Evolutionary conservation across 768 basidiomycete genomes (phyloP).

Genomic region (Sporobolomyces phaffii): DNA sequence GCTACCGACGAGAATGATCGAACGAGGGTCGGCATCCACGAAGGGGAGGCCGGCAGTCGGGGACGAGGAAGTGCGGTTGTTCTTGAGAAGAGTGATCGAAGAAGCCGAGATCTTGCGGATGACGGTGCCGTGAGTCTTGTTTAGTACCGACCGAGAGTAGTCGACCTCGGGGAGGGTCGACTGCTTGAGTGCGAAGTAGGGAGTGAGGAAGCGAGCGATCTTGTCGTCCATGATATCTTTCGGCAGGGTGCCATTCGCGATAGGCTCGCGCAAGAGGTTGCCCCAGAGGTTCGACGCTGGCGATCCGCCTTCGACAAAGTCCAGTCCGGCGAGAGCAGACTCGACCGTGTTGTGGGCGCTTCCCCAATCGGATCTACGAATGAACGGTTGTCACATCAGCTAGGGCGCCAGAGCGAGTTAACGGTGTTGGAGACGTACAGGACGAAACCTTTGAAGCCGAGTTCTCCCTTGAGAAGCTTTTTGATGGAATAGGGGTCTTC

Average conservation of each 20-base stretch:
- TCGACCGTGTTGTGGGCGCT: neutral
- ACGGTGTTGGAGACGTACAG: neutral
- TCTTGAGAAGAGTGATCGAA: slow-evolving; percentile 35
- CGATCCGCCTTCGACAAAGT: neutral
- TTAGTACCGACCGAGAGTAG: neutral
- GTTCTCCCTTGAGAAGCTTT: slow-evolving; percentile 67
- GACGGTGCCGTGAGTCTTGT: neutral
- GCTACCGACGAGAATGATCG: slow-evolving; percentile 24
- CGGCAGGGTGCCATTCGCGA: slow-evolving; percentile 12
- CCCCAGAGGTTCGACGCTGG: slow-evolving; percentile 7
- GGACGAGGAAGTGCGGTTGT: slow-evolving; percentile 5
- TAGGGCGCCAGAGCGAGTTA: neutral
- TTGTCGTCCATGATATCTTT: slow-evolving; percentile 26
- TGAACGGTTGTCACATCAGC: neutral
- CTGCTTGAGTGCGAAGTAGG: slow-evolving; percentile 24
- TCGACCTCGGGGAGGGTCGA: neutral
- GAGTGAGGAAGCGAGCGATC: slow-evolving; percentile 13
- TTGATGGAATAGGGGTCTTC: slow-evolving; percentile 67
- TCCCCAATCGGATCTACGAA: slow-evolving; percentile 15
- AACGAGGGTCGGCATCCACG: neutral
- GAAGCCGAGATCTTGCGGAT: slow-evolving; percentile 21
- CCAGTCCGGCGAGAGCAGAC: slow-evolving; percentile 4
- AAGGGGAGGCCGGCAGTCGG: slow-evolving; percentile 12
- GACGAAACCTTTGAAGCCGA: slow-evolving; percentile 44
- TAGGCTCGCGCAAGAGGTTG: neutral